Percentiles rank a stretch among this genome's conserved stretches.
Evolutionary conservation across 2,329 filamentous ascomycete genomes (phyloP).

Genomic region (Kalaharituber pfeilii): DNA sequence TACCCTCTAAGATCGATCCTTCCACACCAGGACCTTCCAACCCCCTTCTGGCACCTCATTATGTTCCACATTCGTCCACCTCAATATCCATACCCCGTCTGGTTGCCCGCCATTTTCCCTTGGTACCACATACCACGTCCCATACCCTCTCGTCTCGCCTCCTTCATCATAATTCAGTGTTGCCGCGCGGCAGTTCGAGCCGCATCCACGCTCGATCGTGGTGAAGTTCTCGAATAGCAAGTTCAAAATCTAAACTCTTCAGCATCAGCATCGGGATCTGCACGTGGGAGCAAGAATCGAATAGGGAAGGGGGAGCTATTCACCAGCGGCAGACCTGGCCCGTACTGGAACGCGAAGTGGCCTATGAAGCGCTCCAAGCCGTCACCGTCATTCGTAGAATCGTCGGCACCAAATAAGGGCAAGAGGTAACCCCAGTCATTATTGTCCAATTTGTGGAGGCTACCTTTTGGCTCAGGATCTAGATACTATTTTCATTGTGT

Average conservation of each 20-base stretch:
- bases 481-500: not conserved
- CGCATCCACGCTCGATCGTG: not conserved
- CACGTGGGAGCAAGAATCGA: too few species aligned
- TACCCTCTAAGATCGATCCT: too few species aligned
- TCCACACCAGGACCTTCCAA: too few species aligned
- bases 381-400: too few species aligned
- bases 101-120: not conserved
- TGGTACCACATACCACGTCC: not conserved
- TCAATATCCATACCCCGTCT: not conserved
- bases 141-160: not conserved
- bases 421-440: not conserved
- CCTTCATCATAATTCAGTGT: not conserved
- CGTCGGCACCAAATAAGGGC: not conserved
- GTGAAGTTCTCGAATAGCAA: not conserved
- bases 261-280: not conserved
- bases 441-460: not conserved
- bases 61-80: too few species aligned
- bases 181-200: not conserved
- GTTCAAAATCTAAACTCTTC: not conserved
- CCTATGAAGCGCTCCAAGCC: too few species aligned
- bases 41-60: too few species aligned
- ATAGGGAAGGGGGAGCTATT: not conserved
- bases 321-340: too few species aligned
- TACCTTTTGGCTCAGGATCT: not conserved
- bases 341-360: too few species aligned